These are phyloP conservation scores for Chlamydomonas sp. DNA, from an alignment of 139 green algal genomes.

Conservation along the genomic window DNA sequence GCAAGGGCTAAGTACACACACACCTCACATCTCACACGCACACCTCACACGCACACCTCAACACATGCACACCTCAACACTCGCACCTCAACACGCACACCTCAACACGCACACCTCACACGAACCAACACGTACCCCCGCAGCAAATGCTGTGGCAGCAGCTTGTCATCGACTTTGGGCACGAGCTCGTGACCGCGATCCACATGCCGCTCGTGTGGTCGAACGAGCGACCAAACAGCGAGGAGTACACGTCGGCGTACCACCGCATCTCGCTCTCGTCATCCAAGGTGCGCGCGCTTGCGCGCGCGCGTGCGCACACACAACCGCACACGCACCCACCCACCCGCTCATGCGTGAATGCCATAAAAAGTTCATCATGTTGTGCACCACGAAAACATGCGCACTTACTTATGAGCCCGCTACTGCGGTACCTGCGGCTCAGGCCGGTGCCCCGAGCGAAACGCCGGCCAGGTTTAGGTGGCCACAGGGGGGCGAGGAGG, in stretches of 20 bases:
- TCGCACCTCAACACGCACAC: neutral
- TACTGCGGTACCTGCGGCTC: no score
- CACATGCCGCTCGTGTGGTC: constrained; percentile 49
- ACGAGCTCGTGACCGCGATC: constrained; percentile 57
- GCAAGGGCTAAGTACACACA: neutral
- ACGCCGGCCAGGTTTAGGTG: no score
- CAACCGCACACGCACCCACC: no score
- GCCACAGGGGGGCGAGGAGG: no score
- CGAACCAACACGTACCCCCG: no score
- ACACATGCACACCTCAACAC: neutral
- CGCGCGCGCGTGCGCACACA: no score
- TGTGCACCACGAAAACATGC: no score
- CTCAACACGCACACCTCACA: neutral
- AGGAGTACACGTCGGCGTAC: constrained; percentile 35
- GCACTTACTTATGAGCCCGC: no score
- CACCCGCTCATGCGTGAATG: no score
- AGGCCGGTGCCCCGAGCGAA: no score
- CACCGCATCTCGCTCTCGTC: constrained; percentile 6
- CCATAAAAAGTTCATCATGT: no score
- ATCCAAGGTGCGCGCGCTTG: constrained; percentile 16
- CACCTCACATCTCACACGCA: neutral
- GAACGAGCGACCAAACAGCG: constrained; percentile 37
- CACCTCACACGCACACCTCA: neutral
- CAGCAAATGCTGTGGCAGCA: constrained; percentile 29
- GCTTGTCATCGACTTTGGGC: constrained; percentile 50